Evolutionary conservation across 148 eudicot species (phyloP).

Genomic region (Nyssa sinensis): DNA sequence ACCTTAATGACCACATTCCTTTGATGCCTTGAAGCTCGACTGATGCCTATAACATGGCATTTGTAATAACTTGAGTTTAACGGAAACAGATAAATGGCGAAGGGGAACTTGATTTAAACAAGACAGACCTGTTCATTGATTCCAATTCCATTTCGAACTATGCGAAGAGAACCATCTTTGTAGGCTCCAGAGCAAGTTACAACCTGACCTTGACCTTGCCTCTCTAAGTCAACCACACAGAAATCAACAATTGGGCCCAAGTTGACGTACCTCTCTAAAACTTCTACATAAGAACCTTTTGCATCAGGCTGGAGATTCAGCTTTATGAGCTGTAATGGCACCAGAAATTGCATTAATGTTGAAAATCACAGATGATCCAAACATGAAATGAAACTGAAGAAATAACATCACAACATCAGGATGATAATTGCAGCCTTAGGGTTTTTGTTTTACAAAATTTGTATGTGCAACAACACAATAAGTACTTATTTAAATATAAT

Average conservation of each 20-base stretch:
- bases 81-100: not conserved
- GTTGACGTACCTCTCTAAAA: slow-evolving; percentile 84
- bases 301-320: slow-evolving; percentile 86
- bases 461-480: not conserved
- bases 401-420: not conserved
- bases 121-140: slow-evolving; percentile 85
- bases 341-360: slow-evolving; percentile 3
- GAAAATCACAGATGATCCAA: slow-evolving; percentile 9
- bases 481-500: too few relatives aligned
- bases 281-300: slow-evolving; percentile 97
- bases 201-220: slow-evolving; percentile 99
- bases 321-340: slow-evolving; percentile 71
- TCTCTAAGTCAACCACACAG: slow-evolving; percentile 95
- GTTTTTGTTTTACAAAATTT: not conserved
- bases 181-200: slow-evolving; percentile 99
- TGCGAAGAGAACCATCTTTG: slow-evolving; percentile 97
- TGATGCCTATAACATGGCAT: slow-evolving; percentile 59
- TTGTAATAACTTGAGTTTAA: not conserved
- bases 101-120: slow-evolving; percentile 1
- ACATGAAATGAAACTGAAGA: slow-evolving; percentile 6
- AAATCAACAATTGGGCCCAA: slow-evolving; percentile 96
- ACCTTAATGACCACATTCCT: slow-evolving; percentile 96
- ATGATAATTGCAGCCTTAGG: too few relatives aligned
- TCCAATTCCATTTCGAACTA: slow-evolving; percentile 95
- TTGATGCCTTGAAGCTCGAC: slow-evolving; percentile 99